A percentile compares a stretch with the other conserved stretches of the same genome.
Evolutionary conservation across 228 moss, liverwort and hornwort genomes (phyloP).

Genomic region (Sphagnum fallax): DNA sequence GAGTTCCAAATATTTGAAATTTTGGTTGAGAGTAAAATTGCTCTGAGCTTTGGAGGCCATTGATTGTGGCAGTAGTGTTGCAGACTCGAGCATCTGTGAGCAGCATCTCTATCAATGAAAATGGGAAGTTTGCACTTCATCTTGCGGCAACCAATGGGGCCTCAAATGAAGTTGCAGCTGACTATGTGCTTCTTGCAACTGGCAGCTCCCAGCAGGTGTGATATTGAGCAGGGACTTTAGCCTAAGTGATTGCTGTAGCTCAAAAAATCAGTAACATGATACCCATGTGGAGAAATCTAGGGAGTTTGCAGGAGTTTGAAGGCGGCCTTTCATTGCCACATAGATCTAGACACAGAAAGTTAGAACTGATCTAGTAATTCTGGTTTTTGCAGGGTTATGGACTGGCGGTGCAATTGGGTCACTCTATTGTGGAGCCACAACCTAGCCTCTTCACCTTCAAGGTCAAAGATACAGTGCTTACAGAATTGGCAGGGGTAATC

Average conservation of each 20-base stretch:
- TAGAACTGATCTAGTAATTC: too few species aligned
- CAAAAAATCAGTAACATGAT: background rate
- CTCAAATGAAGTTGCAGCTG: conserved; percentile 26
- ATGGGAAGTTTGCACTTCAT: conserved; percentile 36
- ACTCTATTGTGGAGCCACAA: conserved; percentile 70
- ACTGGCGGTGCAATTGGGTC: conserved; percentile 62
- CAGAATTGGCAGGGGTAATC: conserved; percentile 72
- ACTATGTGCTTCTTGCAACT: conserved; percentile 74
- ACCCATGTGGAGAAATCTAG: too few species aligned
- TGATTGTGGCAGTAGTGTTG: conserved; percentile 50
- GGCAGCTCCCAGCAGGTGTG: conserved; percentile 75
- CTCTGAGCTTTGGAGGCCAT: background rate
- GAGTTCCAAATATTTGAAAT: too few species aligned
- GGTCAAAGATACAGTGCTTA: conserved; percentile 52
- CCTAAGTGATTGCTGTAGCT: background rate
- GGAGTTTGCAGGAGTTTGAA: too few species aligned
- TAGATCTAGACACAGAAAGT: too few species aligned
- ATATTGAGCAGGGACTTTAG: background rate
- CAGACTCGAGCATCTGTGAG: conserved; percentile 63
- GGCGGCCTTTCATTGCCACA: too few species aligned
- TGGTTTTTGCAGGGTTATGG: conserved; percentile 48
- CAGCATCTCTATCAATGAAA: conserved; percentile 28
- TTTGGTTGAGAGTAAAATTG: too few species aligned
- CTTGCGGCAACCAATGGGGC: conserved; percentile 25
- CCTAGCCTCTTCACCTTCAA: conserved; percentile 92